Base-by-base conservation (phyloP, 2,329 filamentous ascomycete genomes). In the Exserohilum turcica region DNA sequence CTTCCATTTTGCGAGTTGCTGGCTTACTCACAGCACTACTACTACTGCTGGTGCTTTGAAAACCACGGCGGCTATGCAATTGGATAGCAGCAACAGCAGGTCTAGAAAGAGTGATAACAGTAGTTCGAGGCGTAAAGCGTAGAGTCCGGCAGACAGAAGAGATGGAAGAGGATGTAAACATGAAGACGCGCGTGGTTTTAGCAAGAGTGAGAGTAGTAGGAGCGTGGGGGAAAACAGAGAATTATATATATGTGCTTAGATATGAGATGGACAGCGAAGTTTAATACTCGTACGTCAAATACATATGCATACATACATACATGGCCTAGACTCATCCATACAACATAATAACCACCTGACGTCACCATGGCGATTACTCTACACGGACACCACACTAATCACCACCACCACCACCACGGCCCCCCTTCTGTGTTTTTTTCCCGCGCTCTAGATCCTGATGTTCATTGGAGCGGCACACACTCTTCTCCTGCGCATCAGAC, bases 1-100 rank as follows among this genome's bases (percentile, higher is more conserved):
- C 54, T 4, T 61, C 60, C 56, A 69, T 66, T 37, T 55, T 66
- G 10, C 40, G 43, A 0, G 31, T 28, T 12, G 56, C 43, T 16
- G 42, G 36, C 53, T 27, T 19, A 28, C 31, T 12, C 3, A 32
- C n/a, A 24, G 21, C 2, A 18, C 16, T 12, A 8, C 33, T 46
- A n/a, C n/a, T n/a, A n/a, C n/a, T n/a, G n/a, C n/a, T n/a, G n/a
- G n/a, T n/a, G 10, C 21, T 47, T 9, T 38, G 13, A 1, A 37
- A 21, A 7, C 15, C 28, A 1, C 38, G 38, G 8, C 24, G 13
- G 15, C n/a, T 21, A 18, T 18, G 6, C 2, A 40, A 10, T 9
- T 2, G 38, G 12, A 24, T 16, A 12, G 21, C 12, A 15, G 16
- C n/a, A n/a, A n/a, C n/a, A n/a, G n/a, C n/a, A n/a, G n/a, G n/a